These are phyloP conservation scores for Quercus engelmannii DNA, from an alignment of 306 rosid species.

Conservation along the genomic window DNA sequence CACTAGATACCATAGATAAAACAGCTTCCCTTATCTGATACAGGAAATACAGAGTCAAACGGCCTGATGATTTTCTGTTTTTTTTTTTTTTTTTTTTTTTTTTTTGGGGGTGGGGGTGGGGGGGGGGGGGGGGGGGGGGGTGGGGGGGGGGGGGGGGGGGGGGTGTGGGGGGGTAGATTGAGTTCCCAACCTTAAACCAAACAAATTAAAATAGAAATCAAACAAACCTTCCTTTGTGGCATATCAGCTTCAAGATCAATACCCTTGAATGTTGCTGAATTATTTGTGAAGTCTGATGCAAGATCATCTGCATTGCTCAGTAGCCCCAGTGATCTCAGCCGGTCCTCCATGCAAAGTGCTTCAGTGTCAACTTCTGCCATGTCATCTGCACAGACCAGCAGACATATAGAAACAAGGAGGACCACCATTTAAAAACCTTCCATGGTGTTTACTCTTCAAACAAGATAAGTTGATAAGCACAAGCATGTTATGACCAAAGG, in stretches of 20 bases:
- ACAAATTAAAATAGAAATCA: background rate
- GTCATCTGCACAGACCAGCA: conserved; percentile 55
- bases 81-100: background rate
- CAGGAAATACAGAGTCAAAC: background rate
- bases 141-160: background rate
- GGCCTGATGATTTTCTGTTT: background rate
- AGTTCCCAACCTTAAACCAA: background rate
- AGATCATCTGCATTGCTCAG: conserved; percentile 47
- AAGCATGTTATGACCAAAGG: conserved; percentile 12
- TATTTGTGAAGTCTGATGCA: conserved; percentile 32
- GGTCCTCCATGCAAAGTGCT: conserved; percentile 70
- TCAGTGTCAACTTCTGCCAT: conserved; percentile 34
- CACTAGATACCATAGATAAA: conserved; percentile 50
- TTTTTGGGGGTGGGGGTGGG: too few relatives aligned
- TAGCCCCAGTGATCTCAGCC: conserved; percentile 59
- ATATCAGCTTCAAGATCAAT: conserved; percentile 53
- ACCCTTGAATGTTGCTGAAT: conserved; percentile 47
- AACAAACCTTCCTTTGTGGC: conserved; percentile 63
- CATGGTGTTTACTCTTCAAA: conserved; percentile 10
- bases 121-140: background rate
- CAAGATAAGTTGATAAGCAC: background rate
- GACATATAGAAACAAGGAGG: conserved; percentile 21
- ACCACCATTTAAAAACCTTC: conserved; percentile 9
- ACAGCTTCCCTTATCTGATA: conserved; percentile 60
- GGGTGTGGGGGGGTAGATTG: background rate